Evolutionary conservation across 2,329 filamentous ascomycete species (phyloP).

Genomic region (Penicillium sp.): DNA sequence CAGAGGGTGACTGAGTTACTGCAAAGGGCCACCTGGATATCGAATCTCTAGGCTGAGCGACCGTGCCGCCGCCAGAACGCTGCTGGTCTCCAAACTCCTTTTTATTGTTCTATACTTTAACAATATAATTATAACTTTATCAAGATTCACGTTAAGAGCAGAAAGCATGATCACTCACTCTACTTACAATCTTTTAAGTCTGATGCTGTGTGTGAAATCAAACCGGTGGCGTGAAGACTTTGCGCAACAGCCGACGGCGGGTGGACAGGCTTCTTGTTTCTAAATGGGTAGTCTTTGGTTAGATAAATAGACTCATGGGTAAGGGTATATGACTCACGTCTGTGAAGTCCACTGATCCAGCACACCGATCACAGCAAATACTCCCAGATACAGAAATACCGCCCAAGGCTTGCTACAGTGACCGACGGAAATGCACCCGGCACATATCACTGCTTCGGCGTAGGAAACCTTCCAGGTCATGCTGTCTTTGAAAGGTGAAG

Average conservation of each 20-base stretch:
- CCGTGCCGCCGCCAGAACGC: too few species aligned
- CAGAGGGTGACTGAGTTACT: too few species aligned
- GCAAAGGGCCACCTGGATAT: too few species aligned
- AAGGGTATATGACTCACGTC: neutral
- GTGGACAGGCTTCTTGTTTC: neutral
- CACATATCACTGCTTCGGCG: neutral
- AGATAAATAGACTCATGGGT: neutral
- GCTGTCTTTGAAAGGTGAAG: neutral
- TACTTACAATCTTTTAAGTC: too few species aligned
- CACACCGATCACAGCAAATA: neutral
- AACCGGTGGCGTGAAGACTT: too few species aligned
- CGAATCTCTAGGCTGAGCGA: too few species aligned
- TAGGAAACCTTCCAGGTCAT: neutral
- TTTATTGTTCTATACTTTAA: too few species aligned
- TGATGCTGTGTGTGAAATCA: too few species aligned
- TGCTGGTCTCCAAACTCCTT: too few species aligned
- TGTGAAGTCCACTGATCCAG: neutral
- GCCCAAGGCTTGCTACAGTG: neutral
- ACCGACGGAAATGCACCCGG: neutral
- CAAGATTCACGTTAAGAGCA: too few species aligned
- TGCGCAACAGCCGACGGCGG: neutral
- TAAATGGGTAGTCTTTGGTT: neutral
- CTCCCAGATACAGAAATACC: neutral
- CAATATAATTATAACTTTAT: too few species aligned
- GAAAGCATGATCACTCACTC: too few species aligned